Evolutionary conservation across 2,329 filamentous ascomycete species (phyloP).

Genomic region (Ceratocystiopsis sp.): DNA sequence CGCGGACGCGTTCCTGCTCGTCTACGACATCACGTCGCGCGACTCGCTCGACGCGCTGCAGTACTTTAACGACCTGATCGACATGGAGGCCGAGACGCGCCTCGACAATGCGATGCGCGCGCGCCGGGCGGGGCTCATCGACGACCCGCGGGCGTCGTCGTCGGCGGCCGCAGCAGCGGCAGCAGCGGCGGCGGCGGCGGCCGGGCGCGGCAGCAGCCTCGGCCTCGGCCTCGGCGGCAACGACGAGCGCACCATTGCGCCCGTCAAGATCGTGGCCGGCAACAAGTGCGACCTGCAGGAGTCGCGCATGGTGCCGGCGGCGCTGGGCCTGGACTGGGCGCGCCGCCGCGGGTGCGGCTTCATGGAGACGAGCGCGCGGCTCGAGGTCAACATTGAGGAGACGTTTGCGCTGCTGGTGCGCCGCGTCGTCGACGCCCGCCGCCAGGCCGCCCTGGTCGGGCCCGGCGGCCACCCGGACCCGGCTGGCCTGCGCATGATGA

Average conservation of each 20-base stretch:
- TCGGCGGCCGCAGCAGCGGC: slow-evolving; percentile 6
- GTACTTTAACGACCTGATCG: slow-evolving; percentile 70
- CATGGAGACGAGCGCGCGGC: slow-evolving; percentile 74
- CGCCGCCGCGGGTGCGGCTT: slow-evolving; percentile 57
- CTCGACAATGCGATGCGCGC: slow-evolving; percentile 43
- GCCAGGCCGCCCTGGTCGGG: slow-evolving; percentile 30
- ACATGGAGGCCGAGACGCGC: slow-evolving; percentile 60
- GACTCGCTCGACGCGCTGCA: slow-evolving; percentile 53
- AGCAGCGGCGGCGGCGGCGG: slow-evolving; percentile 25
- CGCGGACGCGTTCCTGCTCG: slow-evolving; percentile 68
- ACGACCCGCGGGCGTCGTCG: slow-evolving; percentile 5
- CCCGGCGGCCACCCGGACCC: slow-evolving; percentile 21
- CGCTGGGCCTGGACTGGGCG: slow-evolving; percentile 62
- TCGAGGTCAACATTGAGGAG: slow-evolving; percentile 81
- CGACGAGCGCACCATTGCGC: slow-evolving; percentile 37
- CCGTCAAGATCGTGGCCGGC: slow-evolving; percentile 68
- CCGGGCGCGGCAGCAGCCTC: slow-evolving; percentile 15
- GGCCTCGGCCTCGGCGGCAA: slow-evolving; percentile 5
- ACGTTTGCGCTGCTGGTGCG: slow-evolving; percentile 59
- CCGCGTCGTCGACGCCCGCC: slow-evolving; percentile 40
- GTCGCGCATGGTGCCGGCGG: slow-evolving; percentile 49
- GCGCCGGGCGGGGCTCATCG: slow-evolving; percentile 23
- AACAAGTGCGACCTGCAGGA: slow-evolving; percentile 75
- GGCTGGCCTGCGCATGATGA: slow-evolving; percentile 17
- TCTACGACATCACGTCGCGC: slow-evolving; percentile 68